Base-by-base conservation (phyloP, 805 yeast species). In the Yarrowia porcina region DNA sequence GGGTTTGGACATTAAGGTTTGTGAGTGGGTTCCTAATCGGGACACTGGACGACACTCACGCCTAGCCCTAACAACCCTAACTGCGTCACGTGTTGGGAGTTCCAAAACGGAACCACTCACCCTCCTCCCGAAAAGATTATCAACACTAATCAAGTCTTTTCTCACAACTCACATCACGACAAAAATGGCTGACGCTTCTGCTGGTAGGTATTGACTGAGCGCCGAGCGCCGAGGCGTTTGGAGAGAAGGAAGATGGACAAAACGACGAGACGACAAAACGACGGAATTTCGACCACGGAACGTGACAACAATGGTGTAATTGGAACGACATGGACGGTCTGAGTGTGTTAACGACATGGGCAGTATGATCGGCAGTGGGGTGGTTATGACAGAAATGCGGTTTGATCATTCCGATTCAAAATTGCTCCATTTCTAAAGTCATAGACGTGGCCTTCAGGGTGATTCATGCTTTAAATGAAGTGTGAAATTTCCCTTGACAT, bases 111-210 rank as follows among this genome's bases (percentile, higher is more conserved):
- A 49, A 49, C 56, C 56, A 36, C 59, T 52, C 44, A 52, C 44
- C 10, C 44, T 42, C 33, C 44, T 33, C 32, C 59, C 44, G 44
- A 52, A 52, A 36, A 52, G 42, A 52, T 35, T 35, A 35, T 52
- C 44, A 56, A 45, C 47, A 20, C 27, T 39, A n/a, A 21, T 15
- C 15, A 21, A 56, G 49, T 39, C 49, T 56, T 56, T 56, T 41
- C 47, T 25, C 28, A n/a, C 27, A 15, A 18, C 49, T 20, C 39
- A 39, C 61, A 56, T 56, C 61, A 38, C 36, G 36, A 39, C 47
- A 56, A 56, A 47, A 56, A 56, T 56, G 61, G 61, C 61, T 56
- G 61, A 56, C 61, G 61, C 59, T 52, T 30, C 39, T 52, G 59
- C 59, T 52, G 59, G 59, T 52, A 36, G 17, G 59, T 52, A 50